Percentiles rank a stretch among this genome's conserved stretches.
Conservation (phyloP, 1,139 yeast species). For the Chernovozyma sophiae-reginae region DNA sequence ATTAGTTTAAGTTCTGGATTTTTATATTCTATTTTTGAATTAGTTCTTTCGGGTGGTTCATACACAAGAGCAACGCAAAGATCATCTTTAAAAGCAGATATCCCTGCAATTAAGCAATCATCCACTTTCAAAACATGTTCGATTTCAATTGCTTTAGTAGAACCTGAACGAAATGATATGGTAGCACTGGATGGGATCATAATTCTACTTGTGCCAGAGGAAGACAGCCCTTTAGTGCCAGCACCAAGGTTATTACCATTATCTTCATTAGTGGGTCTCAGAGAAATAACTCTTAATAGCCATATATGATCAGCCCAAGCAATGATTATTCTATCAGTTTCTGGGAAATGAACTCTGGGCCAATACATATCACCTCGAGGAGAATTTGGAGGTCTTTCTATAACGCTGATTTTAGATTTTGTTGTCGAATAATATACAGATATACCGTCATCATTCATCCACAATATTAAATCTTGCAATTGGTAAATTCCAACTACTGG, state of each 20-base stretch:
- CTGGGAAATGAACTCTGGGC: constrained; percentile 73
- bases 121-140: constrained; percentile 57
- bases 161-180: constrained; percentile 49
- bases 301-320: constrained; percentile 86
- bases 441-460: constrained; percentile 87
- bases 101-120: constrained; percentile 64
- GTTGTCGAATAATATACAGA: constrained; percentile 51
- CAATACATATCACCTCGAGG: constrained; percentile 80
- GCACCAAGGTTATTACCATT: no score
- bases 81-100: constrained; percentile 68
- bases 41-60: constrained; percentile 32
- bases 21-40: constrained; percentile 25
- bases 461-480: constrained; percentile 61
- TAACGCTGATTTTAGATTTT: constrained; percentile 41
- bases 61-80: constrained; percentile 58
- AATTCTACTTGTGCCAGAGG: constrained; percentile 27
- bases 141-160: constrained; percentile 54
- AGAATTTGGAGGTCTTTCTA: constrained; percentile 55
- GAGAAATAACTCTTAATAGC: constrained; percentile 49
- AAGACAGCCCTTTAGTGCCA: constrained; percentile 1
- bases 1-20: constrained; percentile 72
- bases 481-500: constrained; percentile 66
- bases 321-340: constrained; percentile 61
- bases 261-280: background rate
- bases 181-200: constrained; percentile 64